Percentiles rank a stretch among this genome's conserved stretches.
phyloP scores from a whole-genome alignment of 345 rosid genomes.

The Durio zibethinus region DNA sequence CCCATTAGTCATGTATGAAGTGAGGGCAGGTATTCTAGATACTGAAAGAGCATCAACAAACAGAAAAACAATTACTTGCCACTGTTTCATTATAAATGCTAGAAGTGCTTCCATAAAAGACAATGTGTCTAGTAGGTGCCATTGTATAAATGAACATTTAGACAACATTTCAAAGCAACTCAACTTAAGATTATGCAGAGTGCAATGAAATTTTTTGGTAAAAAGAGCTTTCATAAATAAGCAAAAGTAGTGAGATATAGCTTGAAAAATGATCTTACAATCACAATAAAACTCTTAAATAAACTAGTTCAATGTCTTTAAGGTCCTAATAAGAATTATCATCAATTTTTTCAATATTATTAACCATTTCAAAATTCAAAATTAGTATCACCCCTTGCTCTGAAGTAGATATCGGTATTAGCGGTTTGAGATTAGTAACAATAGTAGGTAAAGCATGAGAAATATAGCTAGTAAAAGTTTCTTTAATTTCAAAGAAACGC shows the following conservation, averaged over 20 bases:
- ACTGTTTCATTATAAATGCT: slow-evolving; percentile 58
- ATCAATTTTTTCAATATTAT: neutral
- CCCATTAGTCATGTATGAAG: slow-evolving; percentile 44
- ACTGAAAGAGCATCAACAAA: slow-evolving; percentile 78
- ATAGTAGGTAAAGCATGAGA: slow-evolving; percentile 77
- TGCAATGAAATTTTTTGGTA: neutral
- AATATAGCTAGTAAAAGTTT: slow-evolving; percentile 69
- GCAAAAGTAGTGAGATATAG: neutral
- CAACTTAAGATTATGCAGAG: neutral
- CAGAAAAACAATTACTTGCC: slow-evolving; percentile 75
- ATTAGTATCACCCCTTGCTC: slow-evolving; percentile 72
- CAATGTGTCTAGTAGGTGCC: slow-evolving; percentile 74
- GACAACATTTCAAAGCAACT: neutral
- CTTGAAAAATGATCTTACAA: neutral
- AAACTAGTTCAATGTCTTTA: neutral
- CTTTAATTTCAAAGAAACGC: slow-evolving; percentile 80
- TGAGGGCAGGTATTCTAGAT: slow-evolving; percentile 58
- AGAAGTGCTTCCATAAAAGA: slow-evolving; percentile 72
- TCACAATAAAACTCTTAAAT: neutral
- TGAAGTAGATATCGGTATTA: slow-evolving; percentile 59
- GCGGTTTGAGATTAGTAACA: slow-evolving; percentile 58
- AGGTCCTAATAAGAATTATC: slow-evolving; percentile 15
- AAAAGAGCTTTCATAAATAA: neutral
- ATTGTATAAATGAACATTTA: slow-evolving; percentile 35
- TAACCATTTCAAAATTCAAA: neutral